A percentile compares a stretch with the other conserved stretches of the same genome.
Evolutionary conservation across 2,329 filamentous ascomycete species (phyloP).

Genomic region (Sarocladium kiliense): DNA sequence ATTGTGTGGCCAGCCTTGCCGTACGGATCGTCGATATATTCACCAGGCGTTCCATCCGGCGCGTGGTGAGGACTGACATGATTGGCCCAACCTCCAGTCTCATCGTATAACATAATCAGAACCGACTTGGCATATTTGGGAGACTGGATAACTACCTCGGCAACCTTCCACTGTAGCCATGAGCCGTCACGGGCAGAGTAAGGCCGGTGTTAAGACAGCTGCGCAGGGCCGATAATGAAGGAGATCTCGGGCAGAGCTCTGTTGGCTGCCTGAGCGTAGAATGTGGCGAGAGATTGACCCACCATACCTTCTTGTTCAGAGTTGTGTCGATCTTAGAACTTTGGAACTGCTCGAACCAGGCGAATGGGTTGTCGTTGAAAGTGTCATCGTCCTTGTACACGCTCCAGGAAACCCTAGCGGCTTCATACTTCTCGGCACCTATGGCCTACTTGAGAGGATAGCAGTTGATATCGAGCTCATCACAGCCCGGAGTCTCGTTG

Average conservation of each 20-base stretch:
- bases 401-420: conserved; percentile 43
- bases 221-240: conserved; percentile 44
- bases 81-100: conserved; percentile 51
- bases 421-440: conserved; percentile 41
- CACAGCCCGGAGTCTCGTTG: conserved; percentile 41
- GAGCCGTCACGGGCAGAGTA: conserved; percentile 48
- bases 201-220: conserved; percentile 49
- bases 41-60: conserved; percentile 41
- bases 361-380: conserved; percentile 49
- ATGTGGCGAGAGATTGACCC: conserved; percentile 41
- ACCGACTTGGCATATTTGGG: conserved; percentile 43
- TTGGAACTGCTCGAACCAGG: conserved; percentile 49
- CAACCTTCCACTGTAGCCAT: conserved; percentile 48
- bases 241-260: conserved; percentile 46
- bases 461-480: conserved; percentile 39
- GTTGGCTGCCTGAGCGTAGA: conserved; percentile 43
- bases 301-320: conserved; percentile 40
- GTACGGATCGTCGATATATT: conserved; percentile 44
- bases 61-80: conserved; percentile 48
- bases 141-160: conserved; percentile 43
- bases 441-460: conserved; percentile 51
- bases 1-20: conserved; percentile 30
- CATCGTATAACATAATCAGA: conserved; percentile 39
- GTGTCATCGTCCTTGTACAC: conserved; percentile 45
- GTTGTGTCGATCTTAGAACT: conserved; percentile 33